Base-by-base conservation (phyloP, 768 basidiomycete species). In the Udeniomyces megalosporus region DNA sequence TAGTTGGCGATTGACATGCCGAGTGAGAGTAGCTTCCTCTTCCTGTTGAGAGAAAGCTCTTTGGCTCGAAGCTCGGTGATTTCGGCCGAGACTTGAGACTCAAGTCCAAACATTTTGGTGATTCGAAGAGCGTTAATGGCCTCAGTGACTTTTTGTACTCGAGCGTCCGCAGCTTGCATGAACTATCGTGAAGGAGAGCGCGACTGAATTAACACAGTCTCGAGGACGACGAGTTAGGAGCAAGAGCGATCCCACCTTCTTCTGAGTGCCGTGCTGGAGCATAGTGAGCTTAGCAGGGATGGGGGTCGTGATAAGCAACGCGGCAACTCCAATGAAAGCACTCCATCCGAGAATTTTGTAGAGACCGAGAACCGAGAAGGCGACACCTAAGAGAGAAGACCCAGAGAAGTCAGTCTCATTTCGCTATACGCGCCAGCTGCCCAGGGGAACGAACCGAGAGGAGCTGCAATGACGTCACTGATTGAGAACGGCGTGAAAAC, bases 61-160 rank as follows among this genome's bases (percentile, higher is more conserved):
- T 78, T 78, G 48, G 82, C 79, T 62, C 85, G 78, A 67, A 80
- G 80, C 32, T 77, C 76, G 26, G 76, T 72, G 50, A 88, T 75
- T 54, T 76, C 76, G 14, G 77, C 70, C 26, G 78, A 74, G 68
- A 84, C 78, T 51, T 79, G 66, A 12, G 65, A 77, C 61, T 78
- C 77, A 76, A 71, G 74, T 26, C 73, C 84, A 67, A 86, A 85
- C 46, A 85, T 73, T 71, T 86, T 85, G 69, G 84, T 75, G 80
- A 84, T 84, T 20, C 83, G 78, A 15, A 83, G 71, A 76, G 58
- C 47, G 24, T 58, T 66, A 26, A 69, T 59, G 20, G 68, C 69
- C 74, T 84, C 83, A 4, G 81, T 80, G 46, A 84, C 78, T 5
- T 74, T 74, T 68, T 83, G 80, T 3, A 85, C 79, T 26, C 84